Conservation (phyloP, 352 stramenopile species). For the Elongisporangium anandrum region DNA sequence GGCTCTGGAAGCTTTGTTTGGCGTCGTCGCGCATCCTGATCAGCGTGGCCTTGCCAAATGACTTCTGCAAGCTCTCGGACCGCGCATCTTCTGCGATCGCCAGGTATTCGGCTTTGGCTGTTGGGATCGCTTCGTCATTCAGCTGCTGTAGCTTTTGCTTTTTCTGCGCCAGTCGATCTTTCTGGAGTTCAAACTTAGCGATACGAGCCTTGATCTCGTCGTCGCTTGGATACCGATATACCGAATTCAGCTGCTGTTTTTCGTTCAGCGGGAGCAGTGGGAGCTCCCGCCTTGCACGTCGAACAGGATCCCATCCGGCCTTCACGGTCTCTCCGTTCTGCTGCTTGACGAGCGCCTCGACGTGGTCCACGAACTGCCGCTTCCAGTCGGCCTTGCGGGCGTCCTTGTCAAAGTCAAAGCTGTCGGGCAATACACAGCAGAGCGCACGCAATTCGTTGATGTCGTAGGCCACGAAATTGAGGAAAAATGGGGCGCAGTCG, state of each 20-base stretch:
- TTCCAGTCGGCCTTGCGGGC: constrained; percentile 60
- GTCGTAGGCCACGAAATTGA: constrained; percentile 64
- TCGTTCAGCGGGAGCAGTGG: constrained; percentile 52
- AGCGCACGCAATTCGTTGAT: constrained; percentile 63
- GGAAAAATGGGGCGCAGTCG: constrained; percentile 54
- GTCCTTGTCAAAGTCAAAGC: constrained; percentile 77
- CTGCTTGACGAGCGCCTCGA: constrained; percentile 47
- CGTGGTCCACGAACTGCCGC: constrained; percentile 56
- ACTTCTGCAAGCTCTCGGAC: constrained; percentile 53
- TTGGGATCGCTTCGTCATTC: constrained; percentile 45
- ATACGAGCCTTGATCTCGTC: constrained; percentile 49
- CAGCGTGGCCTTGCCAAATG: constrained; percentile 59
- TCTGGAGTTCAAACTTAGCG: constrained; percentile 59
- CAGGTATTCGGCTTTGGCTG: constrained; percentile 72
- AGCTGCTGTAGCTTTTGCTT: constrained; percentile 30
- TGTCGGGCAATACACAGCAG: constrained; percentile 37
- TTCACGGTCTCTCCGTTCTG: constrained; percentile 53
- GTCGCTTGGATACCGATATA: constrained; percentile 70
- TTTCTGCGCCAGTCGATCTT: constrained; percentile 37
- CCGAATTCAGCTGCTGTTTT: constrained; percentile 53
- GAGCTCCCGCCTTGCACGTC: constrained; percentile 34
- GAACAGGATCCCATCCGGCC: constrained; percentile 55
- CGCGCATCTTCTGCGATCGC: constrained; percentile 68
- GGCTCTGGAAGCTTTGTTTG: constrained; percentile 42
- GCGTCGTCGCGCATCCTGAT: constrained; percentile 61